Evolutionary conservation across 331 rosid species (phyloP).

Genomic region (Quercus lobata): DNA sequence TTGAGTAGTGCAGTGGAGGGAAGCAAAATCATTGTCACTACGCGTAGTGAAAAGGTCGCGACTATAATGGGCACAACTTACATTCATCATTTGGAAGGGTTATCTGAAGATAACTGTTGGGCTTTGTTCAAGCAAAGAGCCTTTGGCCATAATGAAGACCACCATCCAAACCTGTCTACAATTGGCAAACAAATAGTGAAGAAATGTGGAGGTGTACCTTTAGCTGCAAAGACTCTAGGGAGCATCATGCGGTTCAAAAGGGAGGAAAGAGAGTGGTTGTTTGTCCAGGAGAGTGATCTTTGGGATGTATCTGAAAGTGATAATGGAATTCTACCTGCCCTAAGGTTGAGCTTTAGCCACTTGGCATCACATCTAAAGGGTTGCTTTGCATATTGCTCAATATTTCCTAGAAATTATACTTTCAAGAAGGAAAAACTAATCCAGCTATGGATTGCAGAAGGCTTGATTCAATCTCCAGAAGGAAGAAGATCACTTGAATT

Average conservation of each 20-base stretch:
- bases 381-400: slow-evolving; percentile 28
- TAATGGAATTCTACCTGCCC: slow-evolving; percentile 2
- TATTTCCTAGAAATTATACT: slow-evolving; percentile 24
- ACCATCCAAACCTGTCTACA: not conserved
- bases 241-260: slow-evolving; percentile 17
- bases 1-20: not conserved
- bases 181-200: slow-evolving; percentile 32
- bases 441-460: slow-evolving; percentile 26
- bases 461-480: not conserved
- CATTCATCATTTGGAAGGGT: slow-evolving; percentile 5
- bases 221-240: slow-evolving; percentile 28
- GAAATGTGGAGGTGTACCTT: slow-evolving; percentile 28
- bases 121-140: slow-evolving; percentile 25
- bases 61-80: slow-evolving; percentile 7
- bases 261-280: slow-evolving; percentile 16
- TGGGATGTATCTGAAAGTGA: not conserved
- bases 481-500: slow-evolving; percentile 4
- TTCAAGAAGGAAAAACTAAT: slow-evolving; percentile 29
- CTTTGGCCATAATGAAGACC: not conserved
- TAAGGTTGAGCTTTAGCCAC: slow-evolving; percentile 23
- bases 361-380: slow-evolving; percentile 11
- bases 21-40: slow-evolving; percentile 21
- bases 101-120: slow-evolving; percentile 20
- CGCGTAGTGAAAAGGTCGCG: slow-evolving; percentile 16
- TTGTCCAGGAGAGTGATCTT: slow-evolving; percentile 17